Evolutionary conservation across 306 rosid species (phyloP), one percentile per base, ranked within the genome.

Genomic region (Luffa acutangula): DNA sequence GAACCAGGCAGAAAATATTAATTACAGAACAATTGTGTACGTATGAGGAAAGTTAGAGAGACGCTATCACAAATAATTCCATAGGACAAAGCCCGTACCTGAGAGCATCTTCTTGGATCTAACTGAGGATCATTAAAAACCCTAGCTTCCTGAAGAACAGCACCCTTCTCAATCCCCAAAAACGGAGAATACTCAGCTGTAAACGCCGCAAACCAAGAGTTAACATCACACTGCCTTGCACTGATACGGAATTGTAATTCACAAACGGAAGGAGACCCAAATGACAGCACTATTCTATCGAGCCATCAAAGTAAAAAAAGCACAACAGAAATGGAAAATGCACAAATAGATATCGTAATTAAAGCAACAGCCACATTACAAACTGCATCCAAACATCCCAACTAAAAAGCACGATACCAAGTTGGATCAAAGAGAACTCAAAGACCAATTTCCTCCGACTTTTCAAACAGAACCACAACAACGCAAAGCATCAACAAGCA

Each of bases 41-140:
- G 10, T 39, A 17, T 17, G 33, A 74, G 46, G 33, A 12, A 51
- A 74, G 49, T 31, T 53, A 54, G 42, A 51, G 59, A 43, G 48
- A 39, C 4, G 34, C 56, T 15, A 51, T 60, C 15, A 20, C 17
- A 74, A 74, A 51, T 14, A 65, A 62, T 85, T 49, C 34, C n/a
- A 33, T 36, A 74, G 48, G 51, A 70, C 56, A 25, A 75, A 79
- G 67, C 53, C 42, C 36, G 69, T 69, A 95, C 99, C 97, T 95
- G 99, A 56, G 99, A 93, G 89, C 99, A 95, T 87, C 96, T 90
- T 86, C 97, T 93, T 15, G 99, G 83, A 81, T 95, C 97, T 60
- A 95, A 92, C 77, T 93, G 99, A 39, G 99, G 99, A 78, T 95
- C 99, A 86, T 96, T 93, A 78, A 95, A 95, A 86, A 95, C 99